phyloP scores from a whole-genome alignment of 345 rosid genomes.

The Gossypium turneri region DNA sequence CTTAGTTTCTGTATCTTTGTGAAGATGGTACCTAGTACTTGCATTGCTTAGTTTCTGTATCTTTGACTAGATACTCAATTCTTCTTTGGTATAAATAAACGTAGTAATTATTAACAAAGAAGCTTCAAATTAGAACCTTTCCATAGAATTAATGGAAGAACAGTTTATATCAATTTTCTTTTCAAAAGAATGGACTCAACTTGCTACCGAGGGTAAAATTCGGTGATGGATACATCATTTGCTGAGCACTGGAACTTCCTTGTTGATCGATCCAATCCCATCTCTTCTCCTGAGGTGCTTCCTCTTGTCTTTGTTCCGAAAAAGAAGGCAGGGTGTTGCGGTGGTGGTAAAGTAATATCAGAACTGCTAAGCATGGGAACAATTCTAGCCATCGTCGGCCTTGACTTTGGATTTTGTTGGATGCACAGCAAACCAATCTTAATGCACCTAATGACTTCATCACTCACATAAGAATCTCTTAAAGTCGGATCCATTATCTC shows the following conservation, averaged over 20 bases:
- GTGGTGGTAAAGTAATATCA: not conserved
- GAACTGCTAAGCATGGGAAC: constrained; percentile 1
- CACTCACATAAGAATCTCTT: not conserved
- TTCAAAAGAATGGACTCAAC: not conserved
- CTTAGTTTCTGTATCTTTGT: not conserved
- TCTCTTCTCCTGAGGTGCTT: not conserved
- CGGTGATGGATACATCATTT: not conserved
- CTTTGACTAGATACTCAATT: not conserved
- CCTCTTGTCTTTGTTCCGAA: not conserved
- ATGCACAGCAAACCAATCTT: constrained; percentile 13
- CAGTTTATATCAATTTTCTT: not conserved
- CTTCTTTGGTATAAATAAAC: not conserved
- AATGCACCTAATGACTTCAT: constrained; percentile 12
- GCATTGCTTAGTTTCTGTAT: not conserved
- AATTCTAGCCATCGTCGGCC: constrained; percentile 12
- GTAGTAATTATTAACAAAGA: not conserved
- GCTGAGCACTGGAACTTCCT: not conserved
- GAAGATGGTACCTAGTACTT: not conserved
- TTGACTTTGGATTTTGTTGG: constrained; percentile 11
- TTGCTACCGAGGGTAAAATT: not conserved
- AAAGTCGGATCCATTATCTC: constrained; percentile 6
- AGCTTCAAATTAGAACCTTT: not conserved
- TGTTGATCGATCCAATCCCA: not conserved
- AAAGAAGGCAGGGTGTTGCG: not conserved
- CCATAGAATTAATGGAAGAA: not conserved